Conservation (phyloP, 805 yeast species). For the Trichomonascus vanleenenianus region DNA sequence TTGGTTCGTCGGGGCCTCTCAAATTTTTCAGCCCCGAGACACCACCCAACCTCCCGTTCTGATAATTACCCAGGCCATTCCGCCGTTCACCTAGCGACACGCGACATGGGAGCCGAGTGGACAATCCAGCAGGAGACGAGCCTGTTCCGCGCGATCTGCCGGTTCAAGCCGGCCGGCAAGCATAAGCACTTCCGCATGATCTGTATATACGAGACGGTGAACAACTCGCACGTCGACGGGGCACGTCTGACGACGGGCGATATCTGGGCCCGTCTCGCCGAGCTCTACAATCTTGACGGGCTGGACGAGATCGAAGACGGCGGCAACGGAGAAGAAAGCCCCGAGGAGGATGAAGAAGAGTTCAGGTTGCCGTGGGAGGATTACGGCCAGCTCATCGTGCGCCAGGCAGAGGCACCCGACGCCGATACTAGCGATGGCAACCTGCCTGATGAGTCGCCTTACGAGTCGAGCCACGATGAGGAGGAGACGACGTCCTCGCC, state of each 20-base stretch:
- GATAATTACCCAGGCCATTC: neutral
- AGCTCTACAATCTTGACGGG: conserved; percentile 48
- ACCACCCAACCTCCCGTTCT: conserved; percentile 1
- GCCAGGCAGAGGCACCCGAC: conserved; percentile 28
- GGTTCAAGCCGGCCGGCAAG: conserved; percentile 60
- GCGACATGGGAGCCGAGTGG: conserved; percentile 37
- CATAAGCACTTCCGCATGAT: conserved; percentile 33
- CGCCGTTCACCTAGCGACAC: conserved; percentile 3
- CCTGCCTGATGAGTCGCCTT: neutral
- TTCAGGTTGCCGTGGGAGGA: conserved; percentile 39
- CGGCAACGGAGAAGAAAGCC: conserved; percentile 13
- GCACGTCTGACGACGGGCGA: conserved; percentile 38
- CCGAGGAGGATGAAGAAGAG: conserved; percentile 20
- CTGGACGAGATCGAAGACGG: conserved; percentile 44
- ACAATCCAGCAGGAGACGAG: conserved; percentile 51
- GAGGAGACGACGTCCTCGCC: neutral
- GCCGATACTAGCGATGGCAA: neutral
- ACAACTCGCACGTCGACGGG: conserved; percentile 18
- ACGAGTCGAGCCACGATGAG: neutral
- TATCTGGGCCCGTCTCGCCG: conserved; percentile 48
- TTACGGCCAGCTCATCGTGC: conserved; percentile 36
- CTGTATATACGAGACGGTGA: conserved; percentile 24
- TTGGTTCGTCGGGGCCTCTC: neutral
- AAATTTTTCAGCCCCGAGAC: neutral
- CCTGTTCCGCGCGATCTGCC: conserved; percentile 54